Evolutionary conservation across 345 rosid genomes (phyloP), one percentile per base, ranked within the genome.

Genomic region (Sonneratia caseolaris): DNA sequence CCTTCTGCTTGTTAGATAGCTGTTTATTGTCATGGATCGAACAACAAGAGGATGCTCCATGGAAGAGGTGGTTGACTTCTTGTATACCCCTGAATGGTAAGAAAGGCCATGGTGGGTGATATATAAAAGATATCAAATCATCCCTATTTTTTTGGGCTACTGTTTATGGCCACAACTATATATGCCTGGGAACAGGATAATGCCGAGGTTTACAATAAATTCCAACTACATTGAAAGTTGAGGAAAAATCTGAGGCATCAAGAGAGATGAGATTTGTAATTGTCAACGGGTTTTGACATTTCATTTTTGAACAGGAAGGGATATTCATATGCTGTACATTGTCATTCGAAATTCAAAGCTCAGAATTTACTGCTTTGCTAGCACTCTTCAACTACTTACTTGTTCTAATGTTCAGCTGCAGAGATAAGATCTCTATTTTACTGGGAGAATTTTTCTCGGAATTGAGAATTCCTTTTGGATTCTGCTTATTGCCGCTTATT

Each of bases 41-140:
- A 69, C 99, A 95, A 79, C 99, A 95, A 74, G 84, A 95, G 64
- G 97, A 90, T 74, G 97, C 99, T 16, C 83, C 96, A n/a, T 91
- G 97, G 99, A 95, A 95, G 83, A 82, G 84, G 73, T 88, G 95
- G 91, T 86, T 94, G 72, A 76, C 86, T 36, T 82, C 84, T 64
- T 82, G 84, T 55, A 72, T 71, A 79, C 75, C 87, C 3, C 49
- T 83, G 62, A 86, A 88, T 72, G 92, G 87, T 81, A 76, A 79
- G 72, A 88, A 81, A 66, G 85, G 85, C 74, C 81, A 78, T 73
- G 81, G 81, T 1, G 56, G 79, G 74, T 79, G 86, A 47, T 47
- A 77, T 85, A 12, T n/a, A 21, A 8, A 19, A 42, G 27, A 37
- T n/a, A 10, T 1, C 49, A 2, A 14, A 12, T 35, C 66, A 35